A percentile compares a stretch with the other conserved stretches of the same genome.
Conservation (phyloP, 2,329 filamentous ascomycete genomes). For the Pseudogymnoascus verrucosus region DNA sequence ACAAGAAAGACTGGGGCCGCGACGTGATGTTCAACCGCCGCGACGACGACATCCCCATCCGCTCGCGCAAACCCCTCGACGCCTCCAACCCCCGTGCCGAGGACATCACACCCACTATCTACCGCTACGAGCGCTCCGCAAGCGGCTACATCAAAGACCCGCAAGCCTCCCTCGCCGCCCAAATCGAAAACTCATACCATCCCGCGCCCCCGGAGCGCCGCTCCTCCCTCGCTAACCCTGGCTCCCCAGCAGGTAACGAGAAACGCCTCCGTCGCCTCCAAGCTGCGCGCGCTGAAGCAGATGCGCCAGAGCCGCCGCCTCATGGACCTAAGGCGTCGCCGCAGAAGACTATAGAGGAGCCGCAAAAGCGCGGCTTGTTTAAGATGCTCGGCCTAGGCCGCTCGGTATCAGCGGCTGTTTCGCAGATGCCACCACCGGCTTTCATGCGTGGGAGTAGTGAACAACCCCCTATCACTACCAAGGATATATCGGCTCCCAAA, state of each 20-base stretch:
- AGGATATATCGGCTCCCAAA: neutral
- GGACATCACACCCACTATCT: slow-evolving; percentile 8
- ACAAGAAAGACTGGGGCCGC: slow-evolving; percentile 20
- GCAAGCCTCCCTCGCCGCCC: slow-evolving; percentile 11
- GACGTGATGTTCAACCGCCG: slow-evolving; percentile 22
- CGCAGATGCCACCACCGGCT: neutral
- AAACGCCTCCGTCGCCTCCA: slow-evolving; percentile 1
- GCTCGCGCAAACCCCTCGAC: slow-evolving; percentile 15
- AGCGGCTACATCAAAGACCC: neutral
- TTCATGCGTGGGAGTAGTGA: neutral
- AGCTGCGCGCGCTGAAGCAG: neutral
- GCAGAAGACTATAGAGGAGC: neutral
- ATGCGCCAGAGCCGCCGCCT: neutral
- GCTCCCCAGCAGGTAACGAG: slow-evolving; percentile 2
- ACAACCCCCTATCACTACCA: neutral
- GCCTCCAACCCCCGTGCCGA: slow-evolving; percentile 8
- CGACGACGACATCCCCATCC: slow-evolving; percentile 14
- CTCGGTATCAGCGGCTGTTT: neutral
- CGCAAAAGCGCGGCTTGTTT: neutral
- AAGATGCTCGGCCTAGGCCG: neutral
- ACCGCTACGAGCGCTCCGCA: slow-evolving; percentile 12
- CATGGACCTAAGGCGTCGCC: neutral
- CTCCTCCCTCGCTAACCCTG: slow-evolving; percentile 21
- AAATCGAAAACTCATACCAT: slow-evolving; percentile 15
- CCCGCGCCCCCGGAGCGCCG: slow-evolving; percentile 22